phyloP scores from a whole-genome alignment of 805 yeast species.

The Sugiyamaella qingdaonensis region DNA sequence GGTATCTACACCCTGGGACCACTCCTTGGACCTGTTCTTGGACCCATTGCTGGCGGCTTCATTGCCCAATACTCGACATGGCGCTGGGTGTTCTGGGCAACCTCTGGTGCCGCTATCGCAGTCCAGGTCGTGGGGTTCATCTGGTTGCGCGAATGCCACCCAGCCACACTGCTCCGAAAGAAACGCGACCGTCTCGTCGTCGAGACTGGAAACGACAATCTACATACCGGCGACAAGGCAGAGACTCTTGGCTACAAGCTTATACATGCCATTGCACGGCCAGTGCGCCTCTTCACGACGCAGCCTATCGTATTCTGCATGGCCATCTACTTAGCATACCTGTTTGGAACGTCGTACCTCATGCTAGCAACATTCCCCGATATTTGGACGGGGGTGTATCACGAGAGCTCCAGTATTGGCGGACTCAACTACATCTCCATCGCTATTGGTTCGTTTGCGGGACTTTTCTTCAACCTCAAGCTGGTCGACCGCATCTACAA shows the following conservation, averaged over 20 bases:
- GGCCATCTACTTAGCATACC: constrained; percentile 68
- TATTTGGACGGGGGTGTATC: constrained; percentile 58
- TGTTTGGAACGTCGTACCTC: constrained; percentile 74
- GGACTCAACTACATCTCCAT: constrained; percentile 78
- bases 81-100: constrained; percentile 77
- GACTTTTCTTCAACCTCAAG: constrained; percentile 49
- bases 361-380: constrained; percentile 72
- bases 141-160: constrained; percentile 67
- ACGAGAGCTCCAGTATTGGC: constrained; percentile 54
- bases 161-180: constrained; percentile 56
- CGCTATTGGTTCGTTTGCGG: constrained; percentile 61
- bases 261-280: too few relatives aligned
- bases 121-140: constrained; percentile 41
- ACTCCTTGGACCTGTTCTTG: constrained; percentile 73
- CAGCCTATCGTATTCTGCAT: constrained; percentile 73
- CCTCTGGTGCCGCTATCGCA: constrained; percentile 52
- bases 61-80: constrained; percentile 52
- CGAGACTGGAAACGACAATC: constrained; percentile 76
- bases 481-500: constrained; percentile 51
- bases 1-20: constrained; percentile 67
- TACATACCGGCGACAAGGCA: constrained; percentile 60
- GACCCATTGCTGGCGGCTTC: constrained; percentile 76
- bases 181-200: constrained; percentile 58
- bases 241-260: constrained; percentile 62
- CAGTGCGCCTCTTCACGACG: constrained; percentile 56